Base-by-base conservation (phyloP, 352 stramenopile species). In the Phytophthora macrochlamydospora region DNA sequence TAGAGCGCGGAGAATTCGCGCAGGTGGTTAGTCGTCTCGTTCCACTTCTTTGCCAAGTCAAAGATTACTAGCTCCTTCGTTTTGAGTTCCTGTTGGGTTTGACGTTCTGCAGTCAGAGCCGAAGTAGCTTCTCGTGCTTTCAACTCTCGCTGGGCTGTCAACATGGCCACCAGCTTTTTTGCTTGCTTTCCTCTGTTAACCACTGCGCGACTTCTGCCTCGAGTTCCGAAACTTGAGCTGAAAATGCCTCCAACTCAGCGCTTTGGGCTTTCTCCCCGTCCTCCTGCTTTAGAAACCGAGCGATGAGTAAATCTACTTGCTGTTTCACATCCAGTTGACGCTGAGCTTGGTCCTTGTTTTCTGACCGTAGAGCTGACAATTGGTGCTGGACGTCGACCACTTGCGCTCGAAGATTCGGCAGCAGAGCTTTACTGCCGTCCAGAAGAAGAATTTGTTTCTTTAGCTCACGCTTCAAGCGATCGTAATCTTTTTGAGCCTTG, bases 61-160 rank as follows among this genome's bases (percentile, higher is more conserved):
- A 97, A 83, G 52, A 98, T 96, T 35, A 97, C 87, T 3, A 98
- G 78, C 57, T 97, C 87, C 62, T 98, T 98, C 61, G 97, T 95
- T 65, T 95, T 96, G 44, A 98, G 85, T 61, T 98, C 83, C 50
- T 97, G 87, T 24, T 96, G 81, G 0, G 88, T 96, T 53, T 91
- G 81, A 7, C 88, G 90, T 68, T 98, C 90, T 3, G 87, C 78
- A 33, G 79, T 79, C n/a, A 92, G 50, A 2, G 90, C 89, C 4
- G 82, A 79, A 11, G 85, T 75, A 0, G 87, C 90, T 58, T 98
- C 92, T 24, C 93, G 81, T 2, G 87, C 89, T 68, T 98, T 98
- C 30, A 98, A 70, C 59, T 98, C 92, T 1, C 92, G 81, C 70
- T 98, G 92, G 2, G 89, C 92, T 32, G 81, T 95, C 7, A 98